These are phyloP conservation scores for Oryza officinalis DNA, from an alignment of 176 grass and related monocot genomes.

Conservation along the genomic window DNA sequence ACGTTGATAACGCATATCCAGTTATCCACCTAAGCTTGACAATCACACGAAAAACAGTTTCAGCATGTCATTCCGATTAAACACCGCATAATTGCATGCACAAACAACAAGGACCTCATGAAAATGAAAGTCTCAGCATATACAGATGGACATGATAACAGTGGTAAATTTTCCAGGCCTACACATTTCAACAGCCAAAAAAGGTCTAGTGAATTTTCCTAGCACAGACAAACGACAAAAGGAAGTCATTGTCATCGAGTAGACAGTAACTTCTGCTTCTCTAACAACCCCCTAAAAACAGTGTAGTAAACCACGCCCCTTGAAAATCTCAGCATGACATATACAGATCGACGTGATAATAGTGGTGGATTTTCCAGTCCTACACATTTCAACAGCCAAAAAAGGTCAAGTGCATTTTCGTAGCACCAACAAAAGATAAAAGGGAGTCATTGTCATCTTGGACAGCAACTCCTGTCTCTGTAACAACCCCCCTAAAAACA, in stretches of 20 bases:
- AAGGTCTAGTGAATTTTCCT: neutral
- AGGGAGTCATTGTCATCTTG: neutral
- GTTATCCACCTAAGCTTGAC: neutral
- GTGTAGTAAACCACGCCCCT: neutral
- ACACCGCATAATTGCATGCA: neutral
- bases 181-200: neutral
- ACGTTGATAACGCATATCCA: neutral
- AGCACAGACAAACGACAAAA: neutral
- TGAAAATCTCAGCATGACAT: too few relatives aligned
- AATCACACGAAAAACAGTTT: neutral
- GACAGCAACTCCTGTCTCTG: neutral
- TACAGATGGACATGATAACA: neutral
- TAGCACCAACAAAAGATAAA: neutral
- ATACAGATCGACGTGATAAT: neutral
- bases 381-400: neutral
- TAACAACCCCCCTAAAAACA: neutral
- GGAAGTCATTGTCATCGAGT: neutral
- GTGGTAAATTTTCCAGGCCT: neutral
- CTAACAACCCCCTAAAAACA: neutral
- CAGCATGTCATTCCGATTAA: neutral
- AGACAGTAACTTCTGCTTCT: neutral
- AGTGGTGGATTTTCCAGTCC: neutral
- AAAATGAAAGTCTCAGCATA: neutral
- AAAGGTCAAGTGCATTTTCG: neutral
- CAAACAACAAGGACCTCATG: neutral